Base-by-base conservation (phyloP, 2,329 filamentous ascomycete species). In the Nemania serpens region DNA sequence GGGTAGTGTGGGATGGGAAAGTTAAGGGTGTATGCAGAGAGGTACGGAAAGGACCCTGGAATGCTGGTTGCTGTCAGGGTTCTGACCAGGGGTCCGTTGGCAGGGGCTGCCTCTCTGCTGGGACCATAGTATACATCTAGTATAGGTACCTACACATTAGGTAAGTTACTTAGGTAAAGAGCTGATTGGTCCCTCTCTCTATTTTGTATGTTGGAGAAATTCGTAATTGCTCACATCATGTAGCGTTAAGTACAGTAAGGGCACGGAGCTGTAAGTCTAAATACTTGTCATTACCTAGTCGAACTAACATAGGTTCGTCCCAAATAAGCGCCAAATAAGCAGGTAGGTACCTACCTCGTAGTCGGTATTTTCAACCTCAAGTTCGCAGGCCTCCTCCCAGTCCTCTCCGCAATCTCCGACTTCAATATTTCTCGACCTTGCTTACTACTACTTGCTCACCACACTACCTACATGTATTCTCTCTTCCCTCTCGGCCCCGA, bases 21-120 rank as follows among this genome's bases (percentile, higher is more conserved):
- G 47, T 41, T 33, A 51, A 57, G 50, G 57, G 47, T 55, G 43
- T 42, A 49, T 37, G 53, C 52, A 62, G 39, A 62, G 7, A 36
- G 34, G 34, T 48, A 62, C 46, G 60, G 56, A 55, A 63, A 54
- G 52, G 43, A 57, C 53, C 61, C 52, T 63, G 60, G 56, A 56
- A 55, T 43, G 58, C 20, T 49, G 25, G 25, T 29, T 29, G 43
- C 48, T 57, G 25, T 33, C 41, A 54, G 45, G 59, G 49, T 59
- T 51, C 55, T 59, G 20, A 25, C 41, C 55, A 55, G 55, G 61
- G 61, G 61, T 61, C 37, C 12, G 17, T 13, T 11, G 46, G 39
- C 58, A 61, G 58, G 61, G 61, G 61, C 61, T 61, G 58, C 61
- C 53, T 29, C 25, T 29, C 25, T 29, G 7, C 25, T 29, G 25